A percentile compares a stretch with the other conserved stretches of the same genome.
These are phyloP conservation scores for Leccinum proximum DNA, from an alignment of 1,284 basidiomycete genomes.

Conservation along the genomic window DNA sequence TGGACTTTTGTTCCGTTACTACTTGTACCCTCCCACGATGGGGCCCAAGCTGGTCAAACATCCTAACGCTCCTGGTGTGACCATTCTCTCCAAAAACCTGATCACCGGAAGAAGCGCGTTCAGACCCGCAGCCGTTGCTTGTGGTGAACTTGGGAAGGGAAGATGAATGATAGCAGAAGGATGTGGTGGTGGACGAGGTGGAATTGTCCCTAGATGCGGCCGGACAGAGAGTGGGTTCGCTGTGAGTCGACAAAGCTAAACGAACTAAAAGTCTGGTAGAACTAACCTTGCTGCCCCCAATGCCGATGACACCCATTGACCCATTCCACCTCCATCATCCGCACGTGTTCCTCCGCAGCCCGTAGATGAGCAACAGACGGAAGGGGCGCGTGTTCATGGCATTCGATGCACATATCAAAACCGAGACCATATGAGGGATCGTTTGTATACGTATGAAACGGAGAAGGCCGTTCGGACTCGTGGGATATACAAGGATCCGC, in stretches of 20 bases:
- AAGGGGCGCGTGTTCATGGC: conserved; percentile 74
- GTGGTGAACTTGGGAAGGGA: neutral
- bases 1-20: neutral
- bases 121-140: neutral
- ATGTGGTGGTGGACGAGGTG: neutral
- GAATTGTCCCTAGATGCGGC: neutral
- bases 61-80: conserved; percentile 1
- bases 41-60: conserved; percentile 1
- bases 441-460: conserved; percentile 54
- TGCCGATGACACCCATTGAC: neutral
- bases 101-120: conserved; percentile 1
- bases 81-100: conserved; percentile 1
- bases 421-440: conserved; percentile 58
- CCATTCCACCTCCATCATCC: conserved; percentile 3
- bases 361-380: conserved; percentile 36
- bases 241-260: neutral
- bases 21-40: neutral
- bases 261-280: neutral
- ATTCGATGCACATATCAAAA: conserved; percentile 85
- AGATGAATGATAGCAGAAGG: conserved; percentile 1
- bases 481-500: conserved; percentile 8
- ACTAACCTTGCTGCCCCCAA: conserved; percentile 1
- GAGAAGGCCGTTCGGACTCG: conserved; percentile 34
- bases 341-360: conserved; percentile 1
- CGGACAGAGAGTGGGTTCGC: neutral